Evolutionary conservation across 768 basidiomycete species (phyloP).

Genomic region (Galerina sulciceps): DNA sequence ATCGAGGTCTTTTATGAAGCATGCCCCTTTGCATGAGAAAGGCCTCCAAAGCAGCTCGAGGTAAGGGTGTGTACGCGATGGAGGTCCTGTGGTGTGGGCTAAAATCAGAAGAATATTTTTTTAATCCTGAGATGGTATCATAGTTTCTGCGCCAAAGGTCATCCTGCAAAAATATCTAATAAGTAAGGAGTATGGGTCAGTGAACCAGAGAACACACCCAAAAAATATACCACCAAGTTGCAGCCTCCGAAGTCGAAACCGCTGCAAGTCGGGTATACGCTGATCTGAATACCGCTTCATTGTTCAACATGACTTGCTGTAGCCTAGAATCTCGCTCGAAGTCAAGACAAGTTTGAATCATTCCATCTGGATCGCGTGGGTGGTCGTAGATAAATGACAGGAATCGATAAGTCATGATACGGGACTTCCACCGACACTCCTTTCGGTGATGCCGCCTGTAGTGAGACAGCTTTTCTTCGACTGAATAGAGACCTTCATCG

Average conservation of each 20-base stretch:
- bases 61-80: conserved; percentile 73
- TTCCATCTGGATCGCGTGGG: conserved; percentile 46
- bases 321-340: conserved; percentile 62
- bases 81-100: conserved; percentile 73
- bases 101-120: conserved; percentile 59
- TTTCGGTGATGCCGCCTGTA: conserved; percentile 57
- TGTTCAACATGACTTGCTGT: conserved; percentile 48
- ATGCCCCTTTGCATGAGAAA: conserved; percentile 70
- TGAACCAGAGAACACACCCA: conserved; percentile 54
- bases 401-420: conserved; percentile 66
- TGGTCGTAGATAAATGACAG: conserved; percentile 62
- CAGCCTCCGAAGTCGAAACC: conserved; percentile 51
- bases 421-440: conserved; percentile 55
- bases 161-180: conserved; percentile 47
- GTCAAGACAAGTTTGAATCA: conserved; percentile 49
- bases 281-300: conserved; percentile 47
- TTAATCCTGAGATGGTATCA: conserved; percentile 54
- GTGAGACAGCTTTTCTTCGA: conserved; percentile 50
- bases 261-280: conserved; percentile 57
- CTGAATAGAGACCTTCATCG: conserved; percentile 36
- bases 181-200: neutral
- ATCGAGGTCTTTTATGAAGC: conserved; percentile 45
- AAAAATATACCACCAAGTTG: conserved; percentile 81
- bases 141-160: conserved; percentile 77
- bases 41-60: conserved; percentile 63